Evolutionary conservation across 2,329 filamentous ascomycete genomes (phyloP).

Genomic region (Neopestalotiopsis sp.): DNA sequence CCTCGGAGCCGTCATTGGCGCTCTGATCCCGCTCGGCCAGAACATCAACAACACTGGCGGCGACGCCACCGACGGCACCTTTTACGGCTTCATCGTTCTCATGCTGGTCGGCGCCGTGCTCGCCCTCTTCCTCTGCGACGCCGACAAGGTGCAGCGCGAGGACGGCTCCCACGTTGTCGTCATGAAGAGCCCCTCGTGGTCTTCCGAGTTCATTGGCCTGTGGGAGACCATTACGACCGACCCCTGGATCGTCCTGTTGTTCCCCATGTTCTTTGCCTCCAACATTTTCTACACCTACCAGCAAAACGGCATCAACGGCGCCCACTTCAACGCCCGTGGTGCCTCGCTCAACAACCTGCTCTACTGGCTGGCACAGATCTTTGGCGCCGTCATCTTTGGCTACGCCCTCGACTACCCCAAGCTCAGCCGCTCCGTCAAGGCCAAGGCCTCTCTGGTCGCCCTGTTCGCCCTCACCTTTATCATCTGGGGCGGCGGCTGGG

Average conservation of each 20-base stretch:
- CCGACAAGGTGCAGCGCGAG: slow-evolving; percentile 68
- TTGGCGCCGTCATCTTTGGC: slow-evolving; percentile 72
- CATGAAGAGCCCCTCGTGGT: slow-evolving; percentile 80
- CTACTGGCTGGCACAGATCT: slow-evolving; percentile 75
- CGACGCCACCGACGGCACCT: slow-evolving; percentile 70
- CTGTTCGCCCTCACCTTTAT: slow-evolving; percentile 70
- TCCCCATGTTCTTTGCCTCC: slow-evolving; percentile 80
- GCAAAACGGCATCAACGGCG: slow-evolving; percentile 72
- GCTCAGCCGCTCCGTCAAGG: slow-evolving; percentile 65
- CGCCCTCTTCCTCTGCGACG: slow-evolving; percentile 66
- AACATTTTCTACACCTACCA: slow-evolving; percentile 86
- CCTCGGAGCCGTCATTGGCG: slow-evolving; percentile 85
- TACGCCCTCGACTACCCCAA: slow-evolving; percentile 63
- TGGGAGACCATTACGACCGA: slow-evolving; percentile 67
- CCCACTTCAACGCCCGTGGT: slow-evolving; percentile 74
- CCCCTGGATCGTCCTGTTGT: slow-evolving; percentile 71
- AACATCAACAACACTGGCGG: slow-evolving; percentile 64
- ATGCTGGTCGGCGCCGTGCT: slow-evolving; percentile 70
- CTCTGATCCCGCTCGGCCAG: slow-evolving; percentile 74
- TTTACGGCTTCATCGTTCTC: slow-evolving; percentile 76
- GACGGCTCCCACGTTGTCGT: slow-evolving; percentile 74
- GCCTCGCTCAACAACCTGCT: slow-evolving; percentile 72
- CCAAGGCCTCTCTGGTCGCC: slow-evolving; percentile 61
- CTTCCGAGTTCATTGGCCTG: slow-evolving; percentile 71
- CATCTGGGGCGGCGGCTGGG: slow-evolving; percentile 76